Evolutionary conservation across 306 rosid species (phyloP), one percentile per base, ranked within the genome.

Genomic region (Datisca glomerata): DNA sequence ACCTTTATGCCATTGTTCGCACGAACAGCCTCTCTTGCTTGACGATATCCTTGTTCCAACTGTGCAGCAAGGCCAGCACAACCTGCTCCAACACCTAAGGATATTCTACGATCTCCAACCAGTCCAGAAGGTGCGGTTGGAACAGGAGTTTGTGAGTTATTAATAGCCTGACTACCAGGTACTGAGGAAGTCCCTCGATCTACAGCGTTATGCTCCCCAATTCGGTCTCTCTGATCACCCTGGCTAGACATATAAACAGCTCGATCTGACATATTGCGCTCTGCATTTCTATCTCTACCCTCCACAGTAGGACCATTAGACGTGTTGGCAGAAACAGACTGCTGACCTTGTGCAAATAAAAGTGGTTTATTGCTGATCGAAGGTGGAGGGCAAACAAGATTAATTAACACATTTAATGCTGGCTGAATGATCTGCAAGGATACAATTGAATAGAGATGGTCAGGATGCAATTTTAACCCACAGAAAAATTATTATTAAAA

Each of bases 321-420:
- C 45, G 68, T 48, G 57, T 72, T 87, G 24, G 85, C 51, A 51
- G 96, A 63, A 16, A 59, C 50, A 48, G 66, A 68, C 61, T 73
- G 94, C 62, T 64, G 85, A 52, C 93, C 77, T 66, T 79, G 96
- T 36, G 74, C 34, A 52, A 43, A 55, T 46, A 69, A 38, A 43
- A 89, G 56, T 2, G 95, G 91, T 60, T 80, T 91, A 60, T 75
- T 80, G 65, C 98, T 84, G 72, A 91, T 80, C 49, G 98, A 85
- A 54, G 98, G 98, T 21, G 98, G 96, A 39, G 98, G 96, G 33
- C 98, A 91, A 40, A 84, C 98, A 46, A 91, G 96, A 58, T 91
- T 91, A 65, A 80, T 93, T 38, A 91, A 60, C 57, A 91, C 96
- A 71, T 79, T 84, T 45, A 91, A 48, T 22, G 98, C 96, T 2